Evolutionary conservation across 2,329 filamentous ascomycete genomes (phyloP), one percentile per base, ranked within the genome.

Genomic region (Phaeoacremonium minimum): DNA sequence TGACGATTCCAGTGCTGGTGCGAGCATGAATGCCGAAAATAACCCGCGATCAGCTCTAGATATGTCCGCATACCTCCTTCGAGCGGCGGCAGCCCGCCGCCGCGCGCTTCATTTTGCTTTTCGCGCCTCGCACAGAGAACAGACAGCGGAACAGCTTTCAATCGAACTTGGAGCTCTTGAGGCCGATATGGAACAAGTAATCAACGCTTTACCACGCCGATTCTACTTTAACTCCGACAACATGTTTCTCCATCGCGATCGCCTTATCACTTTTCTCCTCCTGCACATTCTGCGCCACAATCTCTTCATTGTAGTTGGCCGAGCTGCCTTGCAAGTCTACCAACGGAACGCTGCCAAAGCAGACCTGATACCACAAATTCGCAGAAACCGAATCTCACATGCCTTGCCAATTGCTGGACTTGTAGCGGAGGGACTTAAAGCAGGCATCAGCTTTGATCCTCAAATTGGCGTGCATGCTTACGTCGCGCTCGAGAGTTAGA

Each of bases 211-310:
- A 28, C 41, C 41, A 9, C 22, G 15, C 13, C 33, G 34, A 4
- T 44, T 41, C 22, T 28, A 38, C 18, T 41, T 38, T 32, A 42
- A 41, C 32, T 20, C 34, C 28, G 41, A 41, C 32, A 44, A 41
- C 28, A 32, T 38, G 28, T 38, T 41, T 16, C 16, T 44, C 14
- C 38, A 44, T 28, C 41, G 41, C 13, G 41, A 44, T 11, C 41
- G 38, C 9, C 28, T 44, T n/a, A 28, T 32, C 18, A 42, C 36
- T 9, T 45, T 45, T 32, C 18, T 45, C 13, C 40, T 42, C 17
- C 29, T 45, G 17, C 42, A 45, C 33, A 17, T 45, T 20, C 19
- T 42, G 17, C 42, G 40, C 11, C 36, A 45, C 33, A 45, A 45
- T 18, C 40, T 45, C 17, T 42, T 33, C 29, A 42, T 45, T 19